phyloP scores from a whole-genome alignment of 352 stramenopile genomes.

The Elongisporangium undulatum region DNA sequence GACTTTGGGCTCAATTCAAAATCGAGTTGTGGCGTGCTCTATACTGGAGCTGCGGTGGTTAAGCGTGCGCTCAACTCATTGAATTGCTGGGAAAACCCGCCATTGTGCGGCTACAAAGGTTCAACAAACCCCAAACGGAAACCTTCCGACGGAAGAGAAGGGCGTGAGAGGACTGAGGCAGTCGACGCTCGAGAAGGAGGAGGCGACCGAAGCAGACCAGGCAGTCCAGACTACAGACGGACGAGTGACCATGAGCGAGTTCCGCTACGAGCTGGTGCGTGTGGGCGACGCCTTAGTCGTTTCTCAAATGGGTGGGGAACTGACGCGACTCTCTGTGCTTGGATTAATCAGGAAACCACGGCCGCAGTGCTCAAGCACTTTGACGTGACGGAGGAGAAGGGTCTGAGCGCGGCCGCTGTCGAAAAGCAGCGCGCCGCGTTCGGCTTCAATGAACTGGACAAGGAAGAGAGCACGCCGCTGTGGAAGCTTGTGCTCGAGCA shows the following conservation, averaged over 20 bases:
- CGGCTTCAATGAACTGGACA: conserved; percentile 88
- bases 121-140: neutral
- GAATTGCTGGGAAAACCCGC: neutral
- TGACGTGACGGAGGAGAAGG: conserved; percentile 50
- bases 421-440: conserved; percentile 45
- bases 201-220: neutral
- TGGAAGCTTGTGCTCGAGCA: conserved; percentile 97
- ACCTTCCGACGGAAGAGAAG: neutral
- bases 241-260: neutral
- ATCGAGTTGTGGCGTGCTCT: neutral
- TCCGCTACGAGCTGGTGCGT: conserved; percentile 10
- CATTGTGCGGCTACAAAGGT: neutral
- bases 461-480: conserved; percentile 85
- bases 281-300: neutral
- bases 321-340: neutral
- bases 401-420: conserved; percentile 49
- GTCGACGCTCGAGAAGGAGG: neutral
- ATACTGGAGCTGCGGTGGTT: neutral
- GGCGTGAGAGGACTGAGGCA: neutral
- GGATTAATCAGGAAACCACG: conserved; percentile 39
- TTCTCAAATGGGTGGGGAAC: neutral
- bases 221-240: neutral
- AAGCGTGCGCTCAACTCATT: neutral
- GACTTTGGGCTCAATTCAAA: neutral
- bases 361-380: conserved; percentile 78